These are phyloP conservation scores for Clarireedia sp. DNA, from an alignment of 2,329 filamentous ascomycete species.

Conservation along the genomic window DNA sequence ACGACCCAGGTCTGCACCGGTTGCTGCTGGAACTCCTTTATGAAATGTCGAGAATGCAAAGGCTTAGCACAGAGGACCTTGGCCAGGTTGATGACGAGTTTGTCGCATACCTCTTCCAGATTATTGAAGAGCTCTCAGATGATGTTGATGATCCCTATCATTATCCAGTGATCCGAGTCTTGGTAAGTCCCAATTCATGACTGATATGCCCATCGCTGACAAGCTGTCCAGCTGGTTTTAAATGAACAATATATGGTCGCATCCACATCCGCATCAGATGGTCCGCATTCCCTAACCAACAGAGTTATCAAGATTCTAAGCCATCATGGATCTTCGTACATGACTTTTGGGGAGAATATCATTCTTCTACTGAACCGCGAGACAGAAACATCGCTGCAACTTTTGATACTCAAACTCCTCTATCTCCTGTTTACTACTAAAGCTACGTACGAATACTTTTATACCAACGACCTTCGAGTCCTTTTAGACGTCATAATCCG, in stretches of 20 bases:
- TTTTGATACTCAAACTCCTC: constrained; percentile 91
- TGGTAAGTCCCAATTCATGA: constrained; percentile 49
- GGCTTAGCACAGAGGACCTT: constrained; percentile 68
- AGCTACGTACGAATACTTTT: constrained; percentile 94
- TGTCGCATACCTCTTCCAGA: constrained; percentile 71
- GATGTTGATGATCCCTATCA: constrained; percentile 91
- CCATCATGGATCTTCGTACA: constrained; percentile 69
- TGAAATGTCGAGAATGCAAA: constrained; percentile 92
- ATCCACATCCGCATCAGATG: constrained; percentile 35
- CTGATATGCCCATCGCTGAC: constrained; percentile 14
- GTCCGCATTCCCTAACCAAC: constrained; percentile 63
- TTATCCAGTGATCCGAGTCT: constrained; percentile 85
- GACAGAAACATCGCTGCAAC: constrained; percentile 85
- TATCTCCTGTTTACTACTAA: constrained; percentile 92
- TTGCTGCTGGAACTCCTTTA: constrained; percentile 83
- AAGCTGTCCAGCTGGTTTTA: constrained; percentile 64
- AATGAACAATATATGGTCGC: constrained; percentile 98
- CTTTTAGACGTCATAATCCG: constrained; percentile 92
- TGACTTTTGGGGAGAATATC: constrained; percentile 96
- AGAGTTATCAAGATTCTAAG: constrained; percentile 88
- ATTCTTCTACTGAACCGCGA: constrained; percentile 93
- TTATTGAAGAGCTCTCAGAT: constrained; percentile 81
- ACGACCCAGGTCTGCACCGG: constrained; percentile 66
- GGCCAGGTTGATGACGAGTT: constrained; percentile 72
- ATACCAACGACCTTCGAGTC: constrained; percentile 92